Base-by-base conservation (phyloP, 768 basidiomycete genomes). In the Suillus paluster region DNA sequence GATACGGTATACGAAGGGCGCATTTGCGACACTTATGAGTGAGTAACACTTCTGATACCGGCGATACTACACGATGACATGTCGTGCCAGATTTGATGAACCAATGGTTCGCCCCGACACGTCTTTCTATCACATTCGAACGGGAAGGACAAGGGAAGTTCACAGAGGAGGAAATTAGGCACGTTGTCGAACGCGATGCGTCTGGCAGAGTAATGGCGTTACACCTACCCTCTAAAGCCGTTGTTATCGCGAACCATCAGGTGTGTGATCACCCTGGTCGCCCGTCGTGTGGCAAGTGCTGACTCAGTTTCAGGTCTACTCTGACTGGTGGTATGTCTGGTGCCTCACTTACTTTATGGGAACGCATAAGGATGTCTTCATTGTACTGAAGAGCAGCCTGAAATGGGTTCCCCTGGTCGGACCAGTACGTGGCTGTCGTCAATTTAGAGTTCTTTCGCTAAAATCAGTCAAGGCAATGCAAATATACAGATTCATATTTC, bases 201-300 rank as follows among this genome's bases (percentile, higher is more conserved):
- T 71, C 75, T 2, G 93, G 94, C 9, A 77, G 79, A 39, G 81
- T 90, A 36, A 72, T 82, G 3, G 81, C 80, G 9, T 76, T 98
- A 58, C 83, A 87, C 60, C 75, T 97, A 19, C 94, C 95, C 1
- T 84, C 84, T 65, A 89, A 94, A 72, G 84, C 89, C 38, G 89
- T 99, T 27, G 76, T 95, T 64, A 92, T 95, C 68, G 86, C 93
- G 15, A 99, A 99, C 73, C 97, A 99, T 73, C 97, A 96, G 81
- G 94, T 94, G 63, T 50, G 80, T 60, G 21, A 19, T 59, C 58
- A 14, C 14, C 23, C 10, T 58, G 41, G 33, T 19, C 17, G 39
- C 39, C 17, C 42, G n/a, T 44, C 23, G 46, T 49, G 42, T n/a
- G 30, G 57, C 56, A 33, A 53, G 42, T 38, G 49, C 53, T 39